phyloP scores from a whole-genome alignment of 2,329 filamentous ascomycete genomes.

The Monilinia vaccinii-corymbosi region DNA sequence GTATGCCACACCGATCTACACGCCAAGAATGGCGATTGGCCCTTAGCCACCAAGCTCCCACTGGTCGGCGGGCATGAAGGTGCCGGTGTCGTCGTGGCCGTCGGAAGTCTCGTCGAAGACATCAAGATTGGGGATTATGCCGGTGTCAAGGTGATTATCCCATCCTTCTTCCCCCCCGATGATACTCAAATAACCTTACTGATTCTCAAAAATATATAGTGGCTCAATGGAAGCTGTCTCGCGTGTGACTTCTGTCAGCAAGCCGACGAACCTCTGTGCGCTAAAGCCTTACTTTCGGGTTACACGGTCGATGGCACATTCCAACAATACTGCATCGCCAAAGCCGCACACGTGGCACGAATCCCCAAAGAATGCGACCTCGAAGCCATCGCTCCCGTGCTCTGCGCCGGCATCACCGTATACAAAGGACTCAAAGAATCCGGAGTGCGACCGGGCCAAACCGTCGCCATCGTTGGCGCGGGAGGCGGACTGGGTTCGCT shows the following conservation, averaged over 20 bases:
- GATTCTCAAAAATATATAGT: constrained; percentile 35
- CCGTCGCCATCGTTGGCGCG: constrained; percentile 76
- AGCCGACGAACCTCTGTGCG: constrained; percentile 75
- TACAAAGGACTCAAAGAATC: constrained; percentile 91
- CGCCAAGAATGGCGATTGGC: constrained; percentile 86
- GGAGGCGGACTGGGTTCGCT: constrained; percentile 74
- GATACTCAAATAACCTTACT: no score
- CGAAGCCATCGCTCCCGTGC: constrained; percentile 68
- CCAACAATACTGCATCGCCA: constrained; percentile 85
- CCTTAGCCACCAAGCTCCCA: constrained; percentile 70
- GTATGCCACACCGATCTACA: constrained; percentile 84
- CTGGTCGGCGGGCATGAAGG: constrained; percentile 76
- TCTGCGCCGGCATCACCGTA: constrained; percentile 80
- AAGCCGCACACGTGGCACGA: constrained; percentile 74
- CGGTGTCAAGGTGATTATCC: constrained; percentile 55
- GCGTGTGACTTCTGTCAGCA: constrained; percentile 75
- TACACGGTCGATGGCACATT: constrained; percentile 91
- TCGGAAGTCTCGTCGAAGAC: constrained; percentile 67
- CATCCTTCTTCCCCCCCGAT: no score
- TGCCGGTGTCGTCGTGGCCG: constrained; percentile 74
- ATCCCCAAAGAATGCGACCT: constrained; percentile 70
- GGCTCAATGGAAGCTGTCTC: constrained; percentile 84
- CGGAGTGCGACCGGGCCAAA: constrained; percentile 62
- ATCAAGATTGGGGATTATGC: constrained; percentile 75
- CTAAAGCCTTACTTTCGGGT: constrained; percentile 65